These are phyloP conservation scores for Rhizomucor miehei DNA, from an alignment of 371 early-diverging fungal species.

Conservation along the genomic window DNA sequence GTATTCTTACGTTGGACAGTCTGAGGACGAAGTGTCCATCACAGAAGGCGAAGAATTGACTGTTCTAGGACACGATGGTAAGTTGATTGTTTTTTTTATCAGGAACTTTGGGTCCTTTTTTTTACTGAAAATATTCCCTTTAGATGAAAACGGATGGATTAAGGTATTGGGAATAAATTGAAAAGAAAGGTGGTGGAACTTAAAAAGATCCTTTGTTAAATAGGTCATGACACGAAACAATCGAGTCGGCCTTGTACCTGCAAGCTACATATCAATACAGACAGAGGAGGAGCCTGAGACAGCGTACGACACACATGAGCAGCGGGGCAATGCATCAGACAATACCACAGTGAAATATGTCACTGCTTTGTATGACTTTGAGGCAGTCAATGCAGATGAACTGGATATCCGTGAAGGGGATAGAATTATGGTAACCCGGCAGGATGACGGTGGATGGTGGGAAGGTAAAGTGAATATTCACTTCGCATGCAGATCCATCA, in stretches of 20 bases:
- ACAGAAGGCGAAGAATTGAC: constrained; percentile 63
- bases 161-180: constrained; percentile 38
- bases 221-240: constrained; percentile 25
- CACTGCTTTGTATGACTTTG: constrained; percentile 75
- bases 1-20: constrained; percentile 76
- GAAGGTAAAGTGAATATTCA: no score
- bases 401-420: constrained; percentile 70
- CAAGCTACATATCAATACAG: constrained; percentile 48
- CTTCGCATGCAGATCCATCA: background rate
- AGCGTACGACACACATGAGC: background rate
- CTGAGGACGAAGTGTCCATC: constrained; percentile 72
- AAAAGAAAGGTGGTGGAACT: background rate
- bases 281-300: background rate
- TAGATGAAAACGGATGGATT: constrained; percentile 80
- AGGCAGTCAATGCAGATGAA: constrained; percentile 72
- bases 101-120: background rate
- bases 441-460: constrained; percentile 78
- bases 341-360: constrained; percentile 33
- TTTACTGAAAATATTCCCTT: background rate
- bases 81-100: background rate
- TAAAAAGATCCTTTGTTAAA: no score
- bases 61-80: constrained; percentile 52
- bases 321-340: background rate
- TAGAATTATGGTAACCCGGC: constrained; percentile 56
- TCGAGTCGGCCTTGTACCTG: constrained; percentile 69